Evolutionary conservation across 225 moss, liverwort and hornwort genomes (phyloP).

Genomic region (Neckera pumila): DNA sequence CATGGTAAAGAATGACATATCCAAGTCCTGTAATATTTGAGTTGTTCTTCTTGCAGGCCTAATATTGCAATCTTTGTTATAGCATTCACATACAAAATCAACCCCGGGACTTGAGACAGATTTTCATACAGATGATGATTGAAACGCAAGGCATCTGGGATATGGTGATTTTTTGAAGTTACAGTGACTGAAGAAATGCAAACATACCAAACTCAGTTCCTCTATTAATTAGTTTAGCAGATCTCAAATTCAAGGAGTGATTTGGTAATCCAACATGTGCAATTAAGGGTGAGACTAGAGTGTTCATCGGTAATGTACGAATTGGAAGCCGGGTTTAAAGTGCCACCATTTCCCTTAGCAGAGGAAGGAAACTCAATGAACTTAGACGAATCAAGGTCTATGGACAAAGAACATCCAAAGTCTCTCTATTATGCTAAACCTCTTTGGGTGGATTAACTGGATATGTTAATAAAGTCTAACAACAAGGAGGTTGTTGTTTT

Average conservation of each 20-base stretch:
- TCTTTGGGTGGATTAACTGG: not conserved
- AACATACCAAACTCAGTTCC: not conserved
- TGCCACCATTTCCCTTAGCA: not conserved
- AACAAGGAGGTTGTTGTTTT: not conserved
- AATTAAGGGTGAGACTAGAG: not conserved
- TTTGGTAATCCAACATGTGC: not conserved
- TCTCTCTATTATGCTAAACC: not conserved
- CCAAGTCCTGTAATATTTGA: not conserved
- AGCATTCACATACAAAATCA: not conserved
- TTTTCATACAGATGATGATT: not conserved
- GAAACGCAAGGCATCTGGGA: not conserved
- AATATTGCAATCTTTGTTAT: no score
- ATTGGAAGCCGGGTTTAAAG: not conserved
- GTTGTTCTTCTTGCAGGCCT: not conserved
- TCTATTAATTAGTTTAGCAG: no score
- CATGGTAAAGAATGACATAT: not conserved
- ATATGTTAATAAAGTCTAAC: not conserved
- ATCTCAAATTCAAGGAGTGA: not conserved
- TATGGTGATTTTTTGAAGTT: not conserved
- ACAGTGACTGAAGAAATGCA: not conserved
- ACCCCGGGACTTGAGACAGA: not conserved
- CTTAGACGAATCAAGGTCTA: not conserved
- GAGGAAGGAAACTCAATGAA: not conserved
- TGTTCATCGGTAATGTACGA: not conserved
- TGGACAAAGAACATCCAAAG: not conserved